Base-by-base conservation (phyloP, 2,329 filamentous ascomycete species). In the Ophiostoma pallidulum region DNA sequence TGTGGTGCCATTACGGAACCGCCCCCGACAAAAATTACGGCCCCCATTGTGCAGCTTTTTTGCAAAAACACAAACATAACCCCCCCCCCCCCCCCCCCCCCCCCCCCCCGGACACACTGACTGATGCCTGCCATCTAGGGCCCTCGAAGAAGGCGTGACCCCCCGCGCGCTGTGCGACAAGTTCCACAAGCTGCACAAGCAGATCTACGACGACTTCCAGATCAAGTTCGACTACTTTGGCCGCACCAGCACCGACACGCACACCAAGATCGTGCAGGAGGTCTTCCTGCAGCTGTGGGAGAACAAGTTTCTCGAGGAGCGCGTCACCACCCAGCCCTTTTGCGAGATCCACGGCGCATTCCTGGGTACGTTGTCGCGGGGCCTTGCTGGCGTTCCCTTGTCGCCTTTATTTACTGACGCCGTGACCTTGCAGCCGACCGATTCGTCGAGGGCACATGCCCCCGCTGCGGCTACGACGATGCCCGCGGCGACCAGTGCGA, bases 181-280 rank as follows among this genome's bases (percentile, higher is more conserved):
- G 70, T 96, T 94, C 72, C 86, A 92, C 68, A 80, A 78, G 59
- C 80, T 94, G 51, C 91, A 96, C 68, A 81, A 87, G 58, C 85
- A 85, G 40, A 84, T 95, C 54, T 97, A 96, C 67, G 78, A 94
- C 64, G 96, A 91, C 88, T 98, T 98, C 70, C 80, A 89, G 61
- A 91, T 97, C 60, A 82, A 78, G 50, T 97, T 97, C 62, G 91
- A 97, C 68, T 83, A 90, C 66, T 98, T 97, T 62, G 92, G 90
- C 53, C 84, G 90, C 51, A 97, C 92, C 5, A 88, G 90, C 3
- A 97, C 91, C 16, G 68, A 78, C 47, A 78, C 92, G 59, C 92
- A 97, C 67, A 96, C 89, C 19, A 78, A 88, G 56, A 97, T 98
- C 58, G 86, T 90, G 9, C 92, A 97, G 67, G 80, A 86, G 54